Conservation (phyloP, 495 filamentous ascomycete genomes). For the Penicillium taxi region DNA sequence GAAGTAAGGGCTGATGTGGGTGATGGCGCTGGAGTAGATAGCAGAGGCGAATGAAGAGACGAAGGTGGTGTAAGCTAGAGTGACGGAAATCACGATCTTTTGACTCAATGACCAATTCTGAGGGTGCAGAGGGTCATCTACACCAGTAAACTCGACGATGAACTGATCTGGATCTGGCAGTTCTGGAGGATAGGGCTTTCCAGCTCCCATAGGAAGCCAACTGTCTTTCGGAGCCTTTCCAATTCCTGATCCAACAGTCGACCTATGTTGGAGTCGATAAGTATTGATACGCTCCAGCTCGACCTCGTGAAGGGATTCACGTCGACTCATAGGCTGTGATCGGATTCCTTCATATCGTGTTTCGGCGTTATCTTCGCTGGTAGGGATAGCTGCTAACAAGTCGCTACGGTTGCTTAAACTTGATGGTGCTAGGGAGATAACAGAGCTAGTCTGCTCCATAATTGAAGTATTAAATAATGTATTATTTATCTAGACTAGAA, state of each 20-base stretch:
- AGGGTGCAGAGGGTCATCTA: conserved; percentile 43
- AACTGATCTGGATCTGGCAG: conserved; percentile 42
- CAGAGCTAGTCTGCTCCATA: too few relatives aligned
- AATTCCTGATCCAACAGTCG: conserved; percentile 26
- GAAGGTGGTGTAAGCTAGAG: conserved; percentile 45
- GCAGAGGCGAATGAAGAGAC: conserved; percentile 44
- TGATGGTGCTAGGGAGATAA: too few relatives aligned
- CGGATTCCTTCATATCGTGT: neutral
- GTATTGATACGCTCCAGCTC: conserved; percentile 30
- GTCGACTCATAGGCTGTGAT: conserved; percentile 14
- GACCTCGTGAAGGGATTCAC: conserved; percentile 18
- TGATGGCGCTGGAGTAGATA: conserved; percentile 45
- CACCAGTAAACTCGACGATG: conserved; percentile 47
- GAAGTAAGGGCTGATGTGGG: conserved; percentile 33
- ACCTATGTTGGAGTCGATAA: conserved; percentile 24
- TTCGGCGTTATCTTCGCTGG: too few relatives aligned
- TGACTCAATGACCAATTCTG: conserved; percentile 40
- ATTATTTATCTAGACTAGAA: too few relatives aligned
- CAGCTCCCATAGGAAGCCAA: conserved; percentile 33
- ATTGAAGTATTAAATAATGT: too few relatives aligned
- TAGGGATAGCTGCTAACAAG: too few relatives aligned
- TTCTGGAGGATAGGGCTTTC: conserved; percentile 36
- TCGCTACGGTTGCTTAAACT: too few relatives aligned
- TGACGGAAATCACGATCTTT: conserved; percentile 19
- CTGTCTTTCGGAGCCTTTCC: conserved; percentile 15